These are phyloP conservation scores for Dictyostelium capitatum DNA, from an alignment of 78 protist species.

Conservation along the genomic window DNA sequence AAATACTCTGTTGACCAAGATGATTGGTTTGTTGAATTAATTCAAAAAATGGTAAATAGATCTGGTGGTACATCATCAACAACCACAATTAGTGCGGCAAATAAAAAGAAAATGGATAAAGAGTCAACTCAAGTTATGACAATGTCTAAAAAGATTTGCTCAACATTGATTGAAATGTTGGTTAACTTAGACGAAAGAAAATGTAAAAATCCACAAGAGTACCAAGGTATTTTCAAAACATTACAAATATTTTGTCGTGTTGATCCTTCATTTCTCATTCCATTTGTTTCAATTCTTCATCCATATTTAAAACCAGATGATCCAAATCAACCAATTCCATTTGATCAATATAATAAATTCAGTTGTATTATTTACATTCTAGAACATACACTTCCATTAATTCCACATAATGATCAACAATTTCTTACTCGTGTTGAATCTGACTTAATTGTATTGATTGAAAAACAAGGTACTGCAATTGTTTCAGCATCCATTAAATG, in stretches of 20 bases:
- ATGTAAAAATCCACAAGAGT: constrained; percentile 2
- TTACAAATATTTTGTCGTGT: constrained; percentile 55
- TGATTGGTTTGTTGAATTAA: constrained; percentile 57
- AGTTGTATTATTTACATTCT: constrained; percentile 12
- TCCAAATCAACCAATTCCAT: background rate
- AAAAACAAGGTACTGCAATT: constrained; percentile 30
- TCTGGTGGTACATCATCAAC: background rate
- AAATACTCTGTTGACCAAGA: constrained; percentile 43
- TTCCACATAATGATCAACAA: constrained; percentile 20
- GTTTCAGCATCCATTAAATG: constrained; percentile 32
- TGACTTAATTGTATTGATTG: constrained; percentile 30
- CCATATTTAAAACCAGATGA: constrained; percentile 39
- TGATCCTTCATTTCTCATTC: constrained; percentile 11
- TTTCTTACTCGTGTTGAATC: constrained; percentile 12
- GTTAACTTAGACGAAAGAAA: constrained; percentile 56
- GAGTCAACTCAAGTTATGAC: background rate
- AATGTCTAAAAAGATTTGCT: constrained; percentile 46
- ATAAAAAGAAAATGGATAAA: constrained; percentile 8
- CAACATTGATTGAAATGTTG: constrained; percentile 53
- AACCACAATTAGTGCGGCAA: background rate
- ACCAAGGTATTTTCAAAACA: constrained; percentile 47
- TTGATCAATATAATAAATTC: background rate
- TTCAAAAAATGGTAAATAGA: constrained; percentile 24
- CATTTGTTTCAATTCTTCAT: constrained; percentile 41
- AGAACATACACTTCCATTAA: constrained; percentile 28